phyloP scores from a whole-genome alignment of 139 green algal genomes.

The Astrephomene gubernaculifera region DNA sequence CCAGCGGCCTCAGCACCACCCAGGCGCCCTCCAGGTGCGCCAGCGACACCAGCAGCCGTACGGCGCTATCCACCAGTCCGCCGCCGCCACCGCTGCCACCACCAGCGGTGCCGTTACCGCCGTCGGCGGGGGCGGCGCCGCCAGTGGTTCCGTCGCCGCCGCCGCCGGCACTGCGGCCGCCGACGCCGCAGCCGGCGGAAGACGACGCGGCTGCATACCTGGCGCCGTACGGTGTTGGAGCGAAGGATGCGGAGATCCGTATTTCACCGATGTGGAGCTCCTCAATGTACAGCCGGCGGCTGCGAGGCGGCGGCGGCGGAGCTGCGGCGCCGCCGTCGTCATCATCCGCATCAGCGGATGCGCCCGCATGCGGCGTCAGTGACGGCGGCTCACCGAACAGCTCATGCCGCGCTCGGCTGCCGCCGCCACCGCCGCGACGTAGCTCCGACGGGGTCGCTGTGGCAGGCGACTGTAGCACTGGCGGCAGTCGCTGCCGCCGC shows the following conservation, averaged over 20 bases:
- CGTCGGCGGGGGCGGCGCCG: neutral
- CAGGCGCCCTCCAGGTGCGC: constrained; percentile 83
- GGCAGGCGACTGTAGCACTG: no score
- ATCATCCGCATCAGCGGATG: neutral
- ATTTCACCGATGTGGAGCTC: constrained; percentile 66
- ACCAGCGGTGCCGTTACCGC: neutral
- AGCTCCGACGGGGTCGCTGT: no score
- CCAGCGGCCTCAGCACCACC: constrained; percentile 69
- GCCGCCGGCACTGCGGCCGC: neutral
- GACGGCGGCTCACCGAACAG: neutral
- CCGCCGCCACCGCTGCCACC: constrained; percentile 20
- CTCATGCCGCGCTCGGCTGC: neutral
- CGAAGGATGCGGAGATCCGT: constrained; percentile 54
- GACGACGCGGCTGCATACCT: neutral
- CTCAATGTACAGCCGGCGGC: constrained; percentile 29
- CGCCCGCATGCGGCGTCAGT: neutral
- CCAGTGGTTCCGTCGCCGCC: neutral
- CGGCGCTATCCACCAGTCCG: constrained; percentile 41
- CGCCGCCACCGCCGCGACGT: neutral
- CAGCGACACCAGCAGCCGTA: constrained; percentile 72
- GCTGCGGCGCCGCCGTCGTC: neutral
- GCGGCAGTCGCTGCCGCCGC: no score
- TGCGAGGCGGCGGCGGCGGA: neutral
- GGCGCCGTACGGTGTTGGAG: neutral
- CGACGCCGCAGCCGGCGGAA: constrained; percentile 36